Evolutionary conservation across 306 rosid species (phyloP).

Genomic region (Herpetospermum pedunculosum): DNA sequence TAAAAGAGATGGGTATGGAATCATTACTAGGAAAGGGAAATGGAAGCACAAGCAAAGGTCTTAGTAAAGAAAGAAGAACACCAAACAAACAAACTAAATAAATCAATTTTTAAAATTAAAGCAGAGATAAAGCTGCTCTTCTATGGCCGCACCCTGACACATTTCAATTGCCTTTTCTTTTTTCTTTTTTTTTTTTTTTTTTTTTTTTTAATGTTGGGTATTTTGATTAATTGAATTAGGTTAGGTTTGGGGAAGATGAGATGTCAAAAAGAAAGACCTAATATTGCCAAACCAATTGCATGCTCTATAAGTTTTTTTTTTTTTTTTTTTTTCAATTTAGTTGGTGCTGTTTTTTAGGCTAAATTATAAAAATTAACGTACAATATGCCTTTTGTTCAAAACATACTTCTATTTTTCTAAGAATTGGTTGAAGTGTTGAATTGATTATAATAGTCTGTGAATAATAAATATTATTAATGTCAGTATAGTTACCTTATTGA

Average conservation of each 20-base stretch:
- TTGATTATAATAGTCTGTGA: too few relatives aligned
- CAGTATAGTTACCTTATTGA: too few relatives aligned
- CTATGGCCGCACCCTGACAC: conserved; percentile 6
- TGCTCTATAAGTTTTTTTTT: too few relatives aligned
- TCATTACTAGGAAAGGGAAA: conserved; percentile 7
- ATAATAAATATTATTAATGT: too few relatives aligned
- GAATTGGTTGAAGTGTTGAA: too few relatives aligned
- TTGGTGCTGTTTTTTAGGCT: too few relatives aligned
- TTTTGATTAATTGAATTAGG: neutral
- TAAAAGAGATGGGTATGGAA: neutral
- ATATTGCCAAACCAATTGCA: neutral
- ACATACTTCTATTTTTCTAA: too few relatives aligned
- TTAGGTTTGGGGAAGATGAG: neutral
- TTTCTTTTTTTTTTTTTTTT: neutral
- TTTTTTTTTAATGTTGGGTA: neutral
- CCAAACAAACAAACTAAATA: too few relatives aligned
- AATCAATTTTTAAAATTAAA: neutral
- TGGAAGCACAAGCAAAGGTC: neutral
- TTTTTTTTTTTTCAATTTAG: too few relatives aligned
- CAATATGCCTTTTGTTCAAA: too few relatives aligned
- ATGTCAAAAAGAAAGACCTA: neutral
- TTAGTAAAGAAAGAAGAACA: too few relatives aligned
- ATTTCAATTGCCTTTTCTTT: neutral
- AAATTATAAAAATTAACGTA: too few relatives aligned
- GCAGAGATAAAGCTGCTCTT: conserved; percentile 7